Evolutionary conservation across 805 yeast species (phyloP), one percentile per base, ranked within the genome.

Genomic region (Candida ficus): DNA sequence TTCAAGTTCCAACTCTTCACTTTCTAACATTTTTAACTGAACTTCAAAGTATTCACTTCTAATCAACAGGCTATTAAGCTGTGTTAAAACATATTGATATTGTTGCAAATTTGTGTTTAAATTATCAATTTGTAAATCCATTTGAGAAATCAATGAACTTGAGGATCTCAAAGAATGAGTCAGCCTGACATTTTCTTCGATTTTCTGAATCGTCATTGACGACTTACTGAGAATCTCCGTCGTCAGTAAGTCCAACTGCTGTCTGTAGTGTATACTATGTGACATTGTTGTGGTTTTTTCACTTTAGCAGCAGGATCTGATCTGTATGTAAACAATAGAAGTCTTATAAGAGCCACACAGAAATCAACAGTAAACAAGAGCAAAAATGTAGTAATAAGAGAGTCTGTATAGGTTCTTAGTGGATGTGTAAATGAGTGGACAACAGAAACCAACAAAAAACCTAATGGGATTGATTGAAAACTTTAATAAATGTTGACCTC

Each of bases 31-130:
- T 19, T 46, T 49, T 26, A 59, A 35, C 31, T 60, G 64, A 0
- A 57, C 49, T 36, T 59, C 64, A 22, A 58, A 53, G 37, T 50
- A 59, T 41, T 58, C 62, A 9, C 56, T 49, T 35, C 61, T 44
- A n/a, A 60, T 34, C 16, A 51, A 35, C 19, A 60, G 38, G 2
- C 58, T 47, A 34, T 60, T 58, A 42, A 60, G 29, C 30, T 57
- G 56, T 4, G 60, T 33, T 5, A 58, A 42, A 17, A 40, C 50
- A 58, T 22, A 52, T 53, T 47, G 56, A 52, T 43, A 64, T 61
- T 49, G 49, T 56, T 36, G 44, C 26, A 57, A 37, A 23, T 51
- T 52, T 7, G 41, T 35, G 13, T 44, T 49, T 7, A 57, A 37
- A 12, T 39, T 43, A 25, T 48, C 48, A 2, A 53, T 47, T 13